Base-by-base conservation (phyloP, 441 rosid genomes). In the Geranium incanum region DNA sequence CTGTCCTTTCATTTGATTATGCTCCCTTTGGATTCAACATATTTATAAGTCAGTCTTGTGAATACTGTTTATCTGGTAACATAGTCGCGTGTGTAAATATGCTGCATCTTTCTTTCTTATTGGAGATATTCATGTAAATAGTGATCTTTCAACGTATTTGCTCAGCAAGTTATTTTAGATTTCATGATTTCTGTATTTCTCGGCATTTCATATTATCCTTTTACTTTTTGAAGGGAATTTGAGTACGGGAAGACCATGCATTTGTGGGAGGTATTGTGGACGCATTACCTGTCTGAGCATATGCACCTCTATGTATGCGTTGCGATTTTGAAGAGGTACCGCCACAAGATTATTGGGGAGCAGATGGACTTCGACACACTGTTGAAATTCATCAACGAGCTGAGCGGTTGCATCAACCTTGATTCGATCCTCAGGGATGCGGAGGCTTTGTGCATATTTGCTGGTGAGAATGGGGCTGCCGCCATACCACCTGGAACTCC, bases 351-450 rank as follows among this genome's bases (percentile, higher is more conserved):
- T 72, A 91, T 92, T 70, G 94, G 97, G 63, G 94, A 89, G 74
- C 84, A 83, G 78, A 95, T 95, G 99, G 99, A 91, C 83, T 95
- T 95, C 5, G 99, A 95, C 83, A 88, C 97, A 0, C 95, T 95
- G 36, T 79, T 93, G 83, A 95, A 93, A 80, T 95, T 95, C 80
- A 95, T 91, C 71, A 95, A 93, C 1, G 99, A 91, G 81, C 85
- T 95, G 72, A 93, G 94, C 41, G 94, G 97, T 68, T 87, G 71
- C 52, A 87, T 95, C 33, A 91, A 95, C 74, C 88, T 91, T 12
- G 90, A 93, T 68, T 74, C 87, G 13, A 73, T 84, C 71, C 78
- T 89, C 52, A 91, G 94, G 85, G 98, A 93, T 68, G 97, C 98
- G 0, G 99, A 95, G 84, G 99, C 93, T 36, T 80, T 93, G 76